These are phyloP conservation scores for Saposhnikovia divaricata DNA, from an alignment of 129 eudicot genomes.

Conservation along the genomic window DNA sequence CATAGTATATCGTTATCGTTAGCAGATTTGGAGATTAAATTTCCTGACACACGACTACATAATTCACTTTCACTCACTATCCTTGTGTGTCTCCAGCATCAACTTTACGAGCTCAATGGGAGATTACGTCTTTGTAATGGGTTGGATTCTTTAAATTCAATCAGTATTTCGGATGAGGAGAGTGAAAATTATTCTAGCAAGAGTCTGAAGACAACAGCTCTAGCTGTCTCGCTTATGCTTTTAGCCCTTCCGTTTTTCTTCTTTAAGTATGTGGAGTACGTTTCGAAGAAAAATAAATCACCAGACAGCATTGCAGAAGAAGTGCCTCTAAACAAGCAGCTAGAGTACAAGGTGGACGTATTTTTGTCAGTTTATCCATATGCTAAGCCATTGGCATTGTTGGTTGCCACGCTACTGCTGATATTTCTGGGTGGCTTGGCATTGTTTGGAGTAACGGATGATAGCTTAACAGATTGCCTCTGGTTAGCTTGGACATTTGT, in stretches of 20 bases:
- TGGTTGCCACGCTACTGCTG: conserved; percentile 67
- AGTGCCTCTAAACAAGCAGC: conserved; percentile 62
- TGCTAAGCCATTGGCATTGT: conserved; percentile 71
- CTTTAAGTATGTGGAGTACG: conserved; percentile 58
- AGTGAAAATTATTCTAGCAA: conserved; percentile 24
- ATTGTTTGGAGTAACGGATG: conserved; percentile 76
- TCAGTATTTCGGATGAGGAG: conserved; percentile 22
- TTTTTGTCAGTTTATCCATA: conserved; percentile 69
- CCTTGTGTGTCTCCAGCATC: conserved; percentile 35
- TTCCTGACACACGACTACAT: not conserved
- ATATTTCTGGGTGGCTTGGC: conserved; percentile 81
- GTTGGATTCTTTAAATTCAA: conserved; percentile 25
- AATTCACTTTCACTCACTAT: not conserved
- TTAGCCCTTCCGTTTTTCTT: conserved; percentile 56
- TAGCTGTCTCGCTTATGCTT: conserved; percentile 46
- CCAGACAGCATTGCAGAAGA: conserved; percentile 51
- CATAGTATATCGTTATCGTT: not conserved
- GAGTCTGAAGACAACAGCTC: conserved; percentile 48
- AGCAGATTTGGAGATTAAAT: not conserved
- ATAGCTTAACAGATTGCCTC: conserved; percentile 63
- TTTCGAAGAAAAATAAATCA: conserved; percentile 48
- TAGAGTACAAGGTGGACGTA: conserved; percentile 67
- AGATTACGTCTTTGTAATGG: conserved; percentile 43
- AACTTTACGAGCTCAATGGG: conserved; percentile 46
- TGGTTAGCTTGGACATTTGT: conserved; percentile 89